A percentile compares a stretch with the other conserved stretches of the same genome.
Conservation (phyloP, 805 yeast genomes). For the Candida manassasensis region DNA sequence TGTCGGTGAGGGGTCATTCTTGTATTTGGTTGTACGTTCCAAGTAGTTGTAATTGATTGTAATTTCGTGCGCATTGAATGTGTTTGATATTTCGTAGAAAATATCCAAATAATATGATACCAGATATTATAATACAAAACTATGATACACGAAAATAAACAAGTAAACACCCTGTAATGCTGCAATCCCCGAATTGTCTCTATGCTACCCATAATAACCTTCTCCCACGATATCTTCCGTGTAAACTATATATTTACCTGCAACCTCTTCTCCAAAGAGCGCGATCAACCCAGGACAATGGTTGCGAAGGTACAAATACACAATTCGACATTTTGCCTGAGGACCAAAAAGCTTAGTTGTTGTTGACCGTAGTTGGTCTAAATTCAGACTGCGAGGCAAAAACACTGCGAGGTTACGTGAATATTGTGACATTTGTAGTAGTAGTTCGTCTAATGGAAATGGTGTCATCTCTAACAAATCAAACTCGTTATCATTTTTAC, state of each 20-base stretch:
- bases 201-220: neutral
- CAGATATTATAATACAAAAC: too few relatives aligned
- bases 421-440: constrained; percentile 38
- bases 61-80: too few relatives aligned
- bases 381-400: constrained; percentile 57
- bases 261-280: constrained; percentile 47
- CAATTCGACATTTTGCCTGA: constrained; percentile 40
- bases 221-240: neutral
- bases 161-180: too few relatives aligned
- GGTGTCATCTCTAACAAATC: constrained; percentile 48
- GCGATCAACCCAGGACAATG: constrained; percentile 52
- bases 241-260: constrained; percentile 3
- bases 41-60: too few relatives aligned
- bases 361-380: constrained; percentile 46
- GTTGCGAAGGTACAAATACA: constrained; percentile 39
- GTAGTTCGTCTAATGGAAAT: constrained; percentile 40
- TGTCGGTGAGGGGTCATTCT: too few relatives aligned
- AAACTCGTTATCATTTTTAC: constrained; percentile 30
- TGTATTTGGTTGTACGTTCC: too few relatives aligned
- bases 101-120: too few relatives aligned
- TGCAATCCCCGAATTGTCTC: too few relatives aligned
- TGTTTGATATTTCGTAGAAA: too few relatives aligned
- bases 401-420: constrained; percentile 52
- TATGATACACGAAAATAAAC: too few relatives aligned
- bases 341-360: constrained; percentile 45